phyloP scores from a whole-genome alignment of 2,329 filamentous ascomycete genomes.

The Penicillium palitans region DNA sequence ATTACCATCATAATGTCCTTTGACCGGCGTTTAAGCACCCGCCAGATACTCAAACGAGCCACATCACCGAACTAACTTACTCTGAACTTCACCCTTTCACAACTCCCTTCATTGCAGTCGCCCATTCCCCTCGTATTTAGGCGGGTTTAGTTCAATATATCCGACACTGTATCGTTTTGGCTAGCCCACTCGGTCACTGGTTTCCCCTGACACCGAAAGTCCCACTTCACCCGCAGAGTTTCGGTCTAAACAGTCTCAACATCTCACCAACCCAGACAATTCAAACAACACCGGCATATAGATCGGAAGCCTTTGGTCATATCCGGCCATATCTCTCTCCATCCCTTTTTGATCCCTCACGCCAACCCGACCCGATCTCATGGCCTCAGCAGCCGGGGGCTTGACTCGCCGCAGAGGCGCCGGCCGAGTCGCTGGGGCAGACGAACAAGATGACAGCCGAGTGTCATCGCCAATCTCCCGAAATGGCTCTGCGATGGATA shows the following conservation, averaged over 20 bases:
- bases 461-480: constrained; percentile 64
- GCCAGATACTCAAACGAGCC: constrained; percentile 4
- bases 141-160: not conserved
- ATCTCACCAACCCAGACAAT: constrained; percentile 27
- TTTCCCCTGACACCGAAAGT: constrained; percentile 31
- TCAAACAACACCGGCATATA: constrained; percentile 23
- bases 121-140: not conserved
- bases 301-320: constrained; percentile 15
- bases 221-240: constrained; percentile 27
- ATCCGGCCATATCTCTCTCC: constrained; percentile 7
- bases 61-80: constrained; percentile 5
- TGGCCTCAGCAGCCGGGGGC: constrained; percentile 67
- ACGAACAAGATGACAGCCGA: constrained; percentile 64
- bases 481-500: constrained; percentile 59
- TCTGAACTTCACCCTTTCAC: constrained; percentile 1
- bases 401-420: constrained; percentile 69
- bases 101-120: not conserved
- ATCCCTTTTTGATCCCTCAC: constrained; percentile 14
- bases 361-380: constrained; percentile 37
- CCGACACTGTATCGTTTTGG: constrained; percentile 3
- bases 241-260: constrained; percentile 25
- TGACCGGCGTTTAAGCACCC: constrained; percentile 1
- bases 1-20: constrained; percentile 1
- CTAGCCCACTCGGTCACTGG: constrained; percentile 24
- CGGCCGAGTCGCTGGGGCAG: constrained; percentile 57